phyloP scores from a whole-genome alignment of 345 rosid genomes.

The Salix caprea region DNA sequence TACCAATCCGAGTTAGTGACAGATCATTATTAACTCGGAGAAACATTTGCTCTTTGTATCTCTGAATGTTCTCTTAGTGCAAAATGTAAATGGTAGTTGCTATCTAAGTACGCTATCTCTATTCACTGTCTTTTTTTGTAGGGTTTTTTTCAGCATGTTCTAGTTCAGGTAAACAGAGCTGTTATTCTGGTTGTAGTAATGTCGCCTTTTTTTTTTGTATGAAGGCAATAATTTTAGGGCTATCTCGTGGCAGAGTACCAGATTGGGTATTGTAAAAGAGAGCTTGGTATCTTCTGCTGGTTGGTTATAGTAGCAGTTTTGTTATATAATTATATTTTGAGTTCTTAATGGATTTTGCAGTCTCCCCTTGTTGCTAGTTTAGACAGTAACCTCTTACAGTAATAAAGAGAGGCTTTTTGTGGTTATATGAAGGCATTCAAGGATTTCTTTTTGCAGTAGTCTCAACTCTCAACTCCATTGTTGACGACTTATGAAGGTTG shows the following conservation, averaged over 20 bases:
- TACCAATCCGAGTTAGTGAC: neutral
- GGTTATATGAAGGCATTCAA: neutral
- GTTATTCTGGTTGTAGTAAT: too few species aligned
- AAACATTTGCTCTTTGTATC: neutral
- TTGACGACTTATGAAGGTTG: too few species aligned
- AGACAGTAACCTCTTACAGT: neutral
- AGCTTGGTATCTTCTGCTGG: too few species aligned
- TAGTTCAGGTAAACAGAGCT: neutral
- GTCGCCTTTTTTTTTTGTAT: slow-evolving; percentile 2
- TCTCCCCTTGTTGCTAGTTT: neutral
- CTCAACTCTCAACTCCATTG: too few species aligned
- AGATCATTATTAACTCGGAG: neutral
- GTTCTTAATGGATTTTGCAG: neutral
- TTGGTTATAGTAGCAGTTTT: too few species aligned
- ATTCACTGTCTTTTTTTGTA: neutral
- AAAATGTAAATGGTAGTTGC: slow-evolving; percentile 13
- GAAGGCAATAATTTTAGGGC: slow-evolving; percentile 4
- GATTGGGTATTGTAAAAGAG: neutral
- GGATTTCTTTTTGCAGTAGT: neutral
- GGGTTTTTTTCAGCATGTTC: neutral
- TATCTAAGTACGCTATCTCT: neutral
- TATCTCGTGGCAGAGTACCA: neutral
- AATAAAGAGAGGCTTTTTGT: neutral
- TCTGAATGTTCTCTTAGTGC: neutral
- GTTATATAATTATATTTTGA: neutral